Evolutionary conservation across 139 green algal species (phyloP).

Genomic region (Chlamydomonas incerta): DNA sequence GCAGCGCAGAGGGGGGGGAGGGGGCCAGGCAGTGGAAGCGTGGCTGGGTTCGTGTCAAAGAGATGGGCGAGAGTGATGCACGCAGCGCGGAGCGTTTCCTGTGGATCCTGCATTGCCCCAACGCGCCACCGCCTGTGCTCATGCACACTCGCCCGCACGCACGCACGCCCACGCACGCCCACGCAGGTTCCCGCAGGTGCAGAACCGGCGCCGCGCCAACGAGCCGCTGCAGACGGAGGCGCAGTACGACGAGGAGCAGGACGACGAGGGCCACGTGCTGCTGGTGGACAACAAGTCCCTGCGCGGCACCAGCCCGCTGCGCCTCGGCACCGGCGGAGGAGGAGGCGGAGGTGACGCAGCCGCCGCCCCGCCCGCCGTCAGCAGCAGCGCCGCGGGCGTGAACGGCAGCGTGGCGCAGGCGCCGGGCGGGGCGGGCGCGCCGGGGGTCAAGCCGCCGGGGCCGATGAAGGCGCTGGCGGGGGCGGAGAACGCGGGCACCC

Average conservation of each 20-base stretch:
- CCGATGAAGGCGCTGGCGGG: neutral
- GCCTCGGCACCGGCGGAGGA: neutral
- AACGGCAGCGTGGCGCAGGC: neutral
- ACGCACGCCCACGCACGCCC: too few relatives aligned
- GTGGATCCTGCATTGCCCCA: too few relatives aligned
- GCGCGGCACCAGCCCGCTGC: neutral
- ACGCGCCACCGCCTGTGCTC: too few relatives aligned
- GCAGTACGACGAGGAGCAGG: conserved; percentile 44
- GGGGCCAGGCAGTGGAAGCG: neutral
- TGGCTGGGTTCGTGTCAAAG: too few relatives aligned
- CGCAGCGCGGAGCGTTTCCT: too few relatives aligned
- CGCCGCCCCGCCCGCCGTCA: neutral
- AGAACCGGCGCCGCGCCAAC: conserved; percentile 34
- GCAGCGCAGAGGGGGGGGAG: neutral
- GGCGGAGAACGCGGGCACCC: neutral
- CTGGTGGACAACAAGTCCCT: conserved; percentile 12
- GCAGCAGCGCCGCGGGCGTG: neutral
- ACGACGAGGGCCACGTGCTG: conserved; percentile 36
- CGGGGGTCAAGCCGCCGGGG: neutral
- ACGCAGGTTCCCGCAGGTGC: conserved; percentile 30
- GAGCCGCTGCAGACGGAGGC: conserved; percentile 35
- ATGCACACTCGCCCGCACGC: too few relatives aligned
- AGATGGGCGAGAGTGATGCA: too few relatives aligned
- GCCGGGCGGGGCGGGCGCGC: neutral
- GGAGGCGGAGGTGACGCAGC: too few relatives aligned